Evolutionary conservation across 2,329 filamentous ascomycete genomes (phyloP).

Genomic region (Hypomyces perniciosus): DNA sequence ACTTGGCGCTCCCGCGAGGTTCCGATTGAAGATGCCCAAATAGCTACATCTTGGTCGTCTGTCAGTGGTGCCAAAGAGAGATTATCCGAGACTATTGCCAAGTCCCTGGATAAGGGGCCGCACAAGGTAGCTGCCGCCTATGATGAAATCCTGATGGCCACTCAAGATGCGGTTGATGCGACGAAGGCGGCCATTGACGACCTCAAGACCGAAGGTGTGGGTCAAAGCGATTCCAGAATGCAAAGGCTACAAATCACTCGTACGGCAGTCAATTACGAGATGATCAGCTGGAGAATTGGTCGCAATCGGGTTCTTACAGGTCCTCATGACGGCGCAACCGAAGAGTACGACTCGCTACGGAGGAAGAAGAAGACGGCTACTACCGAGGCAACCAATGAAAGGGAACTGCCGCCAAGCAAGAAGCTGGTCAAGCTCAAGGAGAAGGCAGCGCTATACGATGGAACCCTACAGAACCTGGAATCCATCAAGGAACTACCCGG

Average conservation of each 20-base stretch:
- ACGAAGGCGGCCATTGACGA: conserved; percentile 93
- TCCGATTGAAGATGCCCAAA: conserved; percentile 85
- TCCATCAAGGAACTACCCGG: conserved; percentile 85
- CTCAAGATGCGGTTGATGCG: conserved; percentile 89
- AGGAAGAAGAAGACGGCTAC: conserved; percentile 40
- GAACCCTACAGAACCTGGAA: conserved; percentile 83
- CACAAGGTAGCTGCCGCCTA: conserved; percentile 79
- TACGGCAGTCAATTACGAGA: conserved; percentile 87
- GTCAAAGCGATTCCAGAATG: conserved; percentile 79
- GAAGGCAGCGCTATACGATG: conserved; percentile 83
- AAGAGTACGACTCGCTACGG: conserved; percentile 43
- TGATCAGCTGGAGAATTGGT: conserved; percentile 91
- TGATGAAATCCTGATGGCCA: conserved; percentile 82
- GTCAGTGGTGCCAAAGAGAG: conserved; percentile 51
- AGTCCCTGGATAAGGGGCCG: conserved; percentile 38
- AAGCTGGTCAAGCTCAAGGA: conserved; percentile 79
- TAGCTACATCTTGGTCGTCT: conserved; percentile 73
- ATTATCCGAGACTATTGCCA: conserved; percentile 43
- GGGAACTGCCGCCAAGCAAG: conserved; percentile 64
- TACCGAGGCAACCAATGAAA: conserved; percentile 37
- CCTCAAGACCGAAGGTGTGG: conserved; percentile 72
- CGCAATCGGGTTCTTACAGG: conserved; percentile 86
- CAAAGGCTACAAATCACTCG: conserved; percentile 88
- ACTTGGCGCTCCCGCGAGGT: conserved; percentile 83
- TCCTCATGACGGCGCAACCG: conserved; percentile 66